Evolutionary conservation across 345 rosid species (phyloP).

Genomic region (Lepidium sativum): DNA sequence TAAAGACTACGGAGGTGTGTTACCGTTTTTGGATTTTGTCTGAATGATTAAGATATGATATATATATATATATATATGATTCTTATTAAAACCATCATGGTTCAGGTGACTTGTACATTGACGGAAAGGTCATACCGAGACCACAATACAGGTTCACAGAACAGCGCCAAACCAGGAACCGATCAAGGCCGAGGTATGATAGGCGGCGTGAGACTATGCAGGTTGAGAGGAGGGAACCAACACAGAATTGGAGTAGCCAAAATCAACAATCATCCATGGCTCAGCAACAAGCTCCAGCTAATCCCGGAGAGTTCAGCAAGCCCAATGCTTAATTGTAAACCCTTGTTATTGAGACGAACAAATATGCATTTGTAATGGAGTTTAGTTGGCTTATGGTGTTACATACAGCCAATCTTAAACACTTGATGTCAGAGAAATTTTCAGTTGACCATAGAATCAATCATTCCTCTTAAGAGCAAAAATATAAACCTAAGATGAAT

Average conservation of each 20-base stretch:
- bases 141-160: conserved; percentile 62
- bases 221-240: conserved; percentile 55
- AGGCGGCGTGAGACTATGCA: conserved; percentile 70
- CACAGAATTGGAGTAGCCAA: conserved; percentile 26
- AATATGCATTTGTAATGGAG: conserved; percentile 10
- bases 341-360: neutral
- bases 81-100: neutral
- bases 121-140: conserved; percentile 87
- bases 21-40: neutral
- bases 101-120: conserved; percentile 69
- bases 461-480: neutral
- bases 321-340: neutral
- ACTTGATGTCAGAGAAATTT: neutral
- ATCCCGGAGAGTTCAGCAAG: conserved; percentile 1
- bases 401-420: neutral
- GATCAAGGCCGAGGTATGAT: conserved; percentile 63
- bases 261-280: conserved; percentile 8
- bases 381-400: neutral
- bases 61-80: neutral
- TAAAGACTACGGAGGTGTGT: conserved; percentile 94
- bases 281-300: conserved; percentile 29
- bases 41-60: neutral
- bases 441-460: neutral
- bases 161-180: conserved; percentile 45
- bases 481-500: neutral